A percentile compares a stretch with the other conserved stretches of the same genome.
These are phyloP conservation scores for Hondaea fermentalgiana DNA, from an alignment of 108 stramenopile genomes.

Conservation along the genomic window DNA sequence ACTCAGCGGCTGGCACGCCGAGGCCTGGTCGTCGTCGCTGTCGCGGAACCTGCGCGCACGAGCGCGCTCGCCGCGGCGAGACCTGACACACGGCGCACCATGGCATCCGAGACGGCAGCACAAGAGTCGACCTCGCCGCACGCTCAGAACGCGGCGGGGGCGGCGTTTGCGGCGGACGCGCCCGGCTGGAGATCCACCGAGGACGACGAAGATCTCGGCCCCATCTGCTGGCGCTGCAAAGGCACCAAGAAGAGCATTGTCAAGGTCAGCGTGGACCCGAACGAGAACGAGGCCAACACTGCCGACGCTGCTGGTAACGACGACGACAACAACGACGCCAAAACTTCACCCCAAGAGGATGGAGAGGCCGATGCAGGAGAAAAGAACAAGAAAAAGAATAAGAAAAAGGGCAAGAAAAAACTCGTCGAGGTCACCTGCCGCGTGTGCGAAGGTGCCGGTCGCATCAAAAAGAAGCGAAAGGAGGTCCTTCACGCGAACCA, in stretches of 20 bases:
- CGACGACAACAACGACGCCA: neutral
- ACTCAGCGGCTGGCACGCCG: no score
- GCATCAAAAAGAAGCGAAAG: constrained; percentile 7
- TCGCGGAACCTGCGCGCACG: no score
- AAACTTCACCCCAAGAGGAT: neutral
- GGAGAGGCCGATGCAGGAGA: neutral
- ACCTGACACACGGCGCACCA: no score
- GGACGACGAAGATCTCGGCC: neutral
- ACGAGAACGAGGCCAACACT: neutral
- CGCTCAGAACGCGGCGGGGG: no score
- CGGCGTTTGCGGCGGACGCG: neutral
- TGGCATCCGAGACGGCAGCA: no score
- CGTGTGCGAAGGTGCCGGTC: neutral
- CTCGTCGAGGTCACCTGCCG: neutral
- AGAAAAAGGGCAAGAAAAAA: neutral
- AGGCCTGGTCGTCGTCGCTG: no score
- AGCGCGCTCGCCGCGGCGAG: no score
- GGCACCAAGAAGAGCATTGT: neutral
- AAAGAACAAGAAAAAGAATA: neutral
- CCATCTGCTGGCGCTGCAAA: neutral
- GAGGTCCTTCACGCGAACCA: neutral
- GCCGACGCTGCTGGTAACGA: neutral
- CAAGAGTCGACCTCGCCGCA: no score
- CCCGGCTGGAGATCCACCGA: neutral
- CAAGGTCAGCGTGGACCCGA: neutral